Evolutionary conservation across 129 eudicot genomes (phyloP), one percentile per base, ranked within the genome.

Genomic region (Artemisia argyi): DNA sequence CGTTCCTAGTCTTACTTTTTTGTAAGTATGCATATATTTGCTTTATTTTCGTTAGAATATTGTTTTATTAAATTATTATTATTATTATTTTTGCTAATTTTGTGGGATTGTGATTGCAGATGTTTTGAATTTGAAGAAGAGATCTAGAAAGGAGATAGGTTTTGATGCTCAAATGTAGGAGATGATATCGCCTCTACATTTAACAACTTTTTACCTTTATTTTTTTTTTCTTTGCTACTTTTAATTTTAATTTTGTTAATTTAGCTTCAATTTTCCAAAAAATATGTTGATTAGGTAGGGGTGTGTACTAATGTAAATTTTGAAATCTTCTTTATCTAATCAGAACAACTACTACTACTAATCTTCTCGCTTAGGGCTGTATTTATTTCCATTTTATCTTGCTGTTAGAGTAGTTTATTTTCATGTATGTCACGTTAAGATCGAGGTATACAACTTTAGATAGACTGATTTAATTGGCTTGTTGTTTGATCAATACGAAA

Each of bases 101-200:
- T 47, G 7, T 11, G 72, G 53, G 60, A 63, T 24, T 61, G 26
- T 81, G 65, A 7, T 5, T 81, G 78, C 80, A 87, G 92, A 74
- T n/a, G 61, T 46, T n/a, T 13, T 78, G 74, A 84, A 58, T 26
- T 39, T 83, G 79, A 84, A 72, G 72, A 81, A 79, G 48, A 86
- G 48, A 48, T 69, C 76, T 3, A 80, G 88, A 66, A 78, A 83
- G 82, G 88, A 80, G 65, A 84, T 69, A 15, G 92, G 86, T 68
- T 72, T 81, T 81, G 75, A 54, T 51, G 85, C 82, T 65, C 78
- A 84, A 78, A 78, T 82, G 71, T 86, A 81, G 80, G 79, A 71
- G 78, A 10, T 53, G 19, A 78, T 63, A 11, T 44, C 60, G 76
- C 26, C 71, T 55, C 44, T 63, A 64, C 30, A 72, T 39, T 69